phyloP scores from a whole-genome alignment of 1,284 basidiomycete species.

The Leccinum subspadiceum region DNA sequence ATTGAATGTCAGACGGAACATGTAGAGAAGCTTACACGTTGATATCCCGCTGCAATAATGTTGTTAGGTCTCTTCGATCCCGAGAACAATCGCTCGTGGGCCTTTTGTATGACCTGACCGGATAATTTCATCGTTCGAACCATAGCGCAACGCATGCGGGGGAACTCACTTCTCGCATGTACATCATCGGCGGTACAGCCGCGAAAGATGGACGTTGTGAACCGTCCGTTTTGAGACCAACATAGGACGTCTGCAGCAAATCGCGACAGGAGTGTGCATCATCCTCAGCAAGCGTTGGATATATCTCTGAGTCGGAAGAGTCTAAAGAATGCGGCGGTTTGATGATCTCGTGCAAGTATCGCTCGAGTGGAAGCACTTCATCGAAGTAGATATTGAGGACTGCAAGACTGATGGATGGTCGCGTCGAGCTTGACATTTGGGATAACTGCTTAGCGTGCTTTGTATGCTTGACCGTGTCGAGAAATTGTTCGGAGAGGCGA shows the following conservation, averaged over 20 bases:
- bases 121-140: background rate
- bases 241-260: conserved; percentile 45
- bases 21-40: conserved; percentile 40
- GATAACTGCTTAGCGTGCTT: background rate
- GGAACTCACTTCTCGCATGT: conserved; percentile 54
- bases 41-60: conserved; percentile 66
- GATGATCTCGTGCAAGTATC: conserved; percentile 43
- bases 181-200: conserved; percentile 40
- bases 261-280: conserved; percentile 39
- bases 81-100: conserved; percentile 52
- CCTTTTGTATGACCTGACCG: conserved; percentile 56
- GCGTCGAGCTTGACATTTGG: conserved; percentile 9
- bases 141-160: background rate
- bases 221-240: conserved; percentile 36
- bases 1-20: background rate
- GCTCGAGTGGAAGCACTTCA: conserved; percentile 37
- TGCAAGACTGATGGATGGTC: conserved; percentile 17
- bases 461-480: background rate
- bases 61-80: conserved; percentile 45
- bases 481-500: background rate
- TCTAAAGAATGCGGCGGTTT: conserved; percentile 10
- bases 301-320: background rate
- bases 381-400: conserved; percentile 40
- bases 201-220: conserved; percentile 26
- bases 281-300: conserved; percentile 22